Base-by-base conservation (phyloP, 192 early-diverging fungal genomes). In the Dimargaris cristalligena region DNA sequence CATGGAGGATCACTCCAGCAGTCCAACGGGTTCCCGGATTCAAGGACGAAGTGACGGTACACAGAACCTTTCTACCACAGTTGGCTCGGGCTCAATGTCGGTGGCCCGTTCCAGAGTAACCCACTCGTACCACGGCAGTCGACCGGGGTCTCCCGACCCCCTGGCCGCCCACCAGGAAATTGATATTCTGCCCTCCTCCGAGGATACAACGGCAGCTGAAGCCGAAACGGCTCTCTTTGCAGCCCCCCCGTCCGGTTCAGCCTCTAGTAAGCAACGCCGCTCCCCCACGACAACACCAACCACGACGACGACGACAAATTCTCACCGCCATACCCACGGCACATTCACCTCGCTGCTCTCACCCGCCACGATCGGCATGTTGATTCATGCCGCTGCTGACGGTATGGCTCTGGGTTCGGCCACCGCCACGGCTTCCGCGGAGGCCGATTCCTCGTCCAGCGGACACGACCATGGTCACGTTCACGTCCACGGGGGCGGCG, bases 351-450 rank as follows among this genome's bases (percentile, higher is more conserved):
- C 62, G 60, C 66, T 52, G 49, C 64, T 66, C 60, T 75, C 71
- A 44, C 72, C 83, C 23, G 83, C 89, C 31, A 86, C 89, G 0
- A 75, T 97, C n/a, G 94, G 94, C 58, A 75, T 97, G 30, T 78
- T 97, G n/a, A 88, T 97, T 32, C 94, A 97, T 70, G 88, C 90
- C 4, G 89, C 90, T 13, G 91, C 91, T 0, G 94, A 97, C 65
- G 94, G 94, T 2, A 84, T 97, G 55, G 94, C 94, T 0, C 65
- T 97, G 22, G 94, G 94, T 9, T 91, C 94, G 0, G 88, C 90
- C 0, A 84, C 86, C 0, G 79, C 82, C 0, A 74, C 78, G 11
- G 71, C 68, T 1, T 50, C 63, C 4, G 64, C 68, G 0, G 58
- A 65, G 18, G 44, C 59, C 1, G n/a, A n/a, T n/a, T 44, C 51